Conservation (phyloP, 768 basidiomycete genomes). For the Psilocybe cubensis region DNA sequence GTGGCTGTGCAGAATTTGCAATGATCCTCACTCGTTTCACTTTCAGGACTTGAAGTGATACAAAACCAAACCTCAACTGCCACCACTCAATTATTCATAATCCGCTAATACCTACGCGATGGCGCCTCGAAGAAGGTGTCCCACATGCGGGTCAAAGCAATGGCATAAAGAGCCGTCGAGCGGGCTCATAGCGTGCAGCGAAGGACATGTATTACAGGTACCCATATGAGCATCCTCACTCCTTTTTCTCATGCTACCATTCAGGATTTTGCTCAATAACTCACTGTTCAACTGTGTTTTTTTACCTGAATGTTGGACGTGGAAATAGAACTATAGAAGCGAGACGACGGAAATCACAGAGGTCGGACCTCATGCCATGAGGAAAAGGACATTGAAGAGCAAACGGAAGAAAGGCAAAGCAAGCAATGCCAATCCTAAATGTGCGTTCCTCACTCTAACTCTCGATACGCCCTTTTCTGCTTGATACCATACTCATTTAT, state of each 20-base stretch:
- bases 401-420: slow-evolving; percentile 48
- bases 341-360: slow-evolving; percentile 77
- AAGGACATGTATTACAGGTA: slow-evolving; percentile 91
- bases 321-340: slow-evolving; percentile 75
- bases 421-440: slow-evolving; percentile 61
- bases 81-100: no score
- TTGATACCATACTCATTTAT: background rate
- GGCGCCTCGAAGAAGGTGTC: slow-evolving; percentile 69
- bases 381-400: slow-evolving; percentile 68
- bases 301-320: no score
- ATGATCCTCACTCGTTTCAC: background rate
- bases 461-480: background rate
- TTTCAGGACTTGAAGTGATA: no score
- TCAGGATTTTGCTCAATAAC: background rate
- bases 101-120: slow-evolving; percentile 41
- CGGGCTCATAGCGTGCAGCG: slow-evolving; percentile 84
- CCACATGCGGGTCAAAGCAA: slow-evolving; percentile 79
- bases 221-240: slow-evolving; percentile 21
- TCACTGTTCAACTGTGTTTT: no score
- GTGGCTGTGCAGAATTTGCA: slow-evolving; percentile 25
- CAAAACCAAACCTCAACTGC: no score
- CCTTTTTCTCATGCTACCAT: background rate
- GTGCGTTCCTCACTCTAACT: slow-evolving; percentile 34
- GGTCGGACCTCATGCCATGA: slow-evolving; percentile 61
- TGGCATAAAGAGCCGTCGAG: slow-evolving; percentile 88